Base-by-base conservation (phyloP, 164 flowering plant species). In the Berberis vulgaris region DNA sequence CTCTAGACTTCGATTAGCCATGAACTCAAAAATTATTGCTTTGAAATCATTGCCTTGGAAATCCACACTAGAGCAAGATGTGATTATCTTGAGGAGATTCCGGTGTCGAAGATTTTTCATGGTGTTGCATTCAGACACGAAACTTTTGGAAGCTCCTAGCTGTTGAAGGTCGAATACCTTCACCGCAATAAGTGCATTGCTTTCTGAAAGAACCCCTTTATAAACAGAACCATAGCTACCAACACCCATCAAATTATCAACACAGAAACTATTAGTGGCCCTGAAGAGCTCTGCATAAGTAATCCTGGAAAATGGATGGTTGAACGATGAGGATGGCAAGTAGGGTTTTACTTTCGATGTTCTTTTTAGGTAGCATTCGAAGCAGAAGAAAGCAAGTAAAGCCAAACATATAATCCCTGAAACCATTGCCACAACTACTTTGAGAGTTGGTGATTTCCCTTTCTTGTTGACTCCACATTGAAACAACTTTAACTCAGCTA, bases 151-250 rank as follows among this genome's bases (percentile, higher is more conserved):
- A 5, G 49, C 45, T 41, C 69, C 63, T 1, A 0, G 39, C 12
- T 38, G 49, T 50, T 49, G 56, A 50, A 66, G 69, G 41, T 66
- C 50, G n/a, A 66, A 39, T 13, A 67, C 60, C 13, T 67, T 67
- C 12, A 67, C 70, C 0, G 65, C 65, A 53, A 67, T 11, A 39
- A 47, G 49, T 44, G 8, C 2, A 2, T 54, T 39, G 49, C 8
- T 8, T 46, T 46, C 7, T 5, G 7, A 8, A 46, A 46, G 49
- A 8, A 46, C 5, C 8, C 49, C 49, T 46, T 46, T 46, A 8
- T 46, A 46, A 5, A 46, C 49, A 46, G 49, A 5, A 5, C 49
- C 49, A 46, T 46, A 8, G 49, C 49, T 46, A 5, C 49, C 49
- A 5, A 8, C 8, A 46, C 49, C 49, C 5, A 46, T 46, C 8